Evolutionary conservation across 192 early-diverging fungal species (phyloP).

Genomic region (Spizellomyces sp.): DNA sequence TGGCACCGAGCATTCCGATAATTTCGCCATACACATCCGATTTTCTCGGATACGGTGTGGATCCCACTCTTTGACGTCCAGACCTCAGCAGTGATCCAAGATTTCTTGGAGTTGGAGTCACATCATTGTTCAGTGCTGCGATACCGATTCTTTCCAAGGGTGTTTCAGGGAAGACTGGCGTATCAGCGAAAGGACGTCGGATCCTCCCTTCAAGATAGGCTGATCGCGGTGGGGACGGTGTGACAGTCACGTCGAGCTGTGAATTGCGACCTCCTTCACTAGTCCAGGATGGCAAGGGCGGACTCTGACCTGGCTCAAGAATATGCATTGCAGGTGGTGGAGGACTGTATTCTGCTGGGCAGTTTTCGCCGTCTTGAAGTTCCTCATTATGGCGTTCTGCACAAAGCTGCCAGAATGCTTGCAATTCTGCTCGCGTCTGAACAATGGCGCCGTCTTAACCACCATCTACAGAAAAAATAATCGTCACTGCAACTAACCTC

Average conservation of each 20-base stretch:
- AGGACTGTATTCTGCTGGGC: neutral
- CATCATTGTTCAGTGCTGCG: neutral
- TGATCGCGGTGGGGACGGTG: constrained; percentile 5
- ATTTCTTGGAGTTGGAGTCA: neutral
- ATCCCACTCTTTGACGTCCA: neutral
- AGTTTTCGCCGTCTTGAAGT: too few relatives aligned
- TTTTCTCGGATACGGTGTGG: neutral
- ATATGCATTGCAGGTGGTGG: constrained; percentile 4
- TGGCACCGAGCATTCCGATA: constrained; percentile 2
- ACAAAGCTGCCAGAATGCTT: neutral
- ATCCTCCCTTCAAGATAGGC: neutral
- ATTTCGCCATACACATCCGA: neutral
- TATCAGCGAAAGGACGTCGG: neutral
- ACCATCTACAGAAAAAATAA: neutral
- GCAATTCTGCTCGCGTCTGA: too few relatives aligned
- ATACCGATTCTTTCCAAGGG: neutral
- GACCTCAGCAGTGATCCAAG: neutral
- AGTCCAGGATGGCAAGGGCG: constrained; percentile 1
- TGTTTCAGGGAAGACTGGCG: constrained; percentile 10
- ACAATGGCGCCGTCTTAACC: too few relatives aligned
- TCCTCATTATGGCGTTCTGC: neutral
- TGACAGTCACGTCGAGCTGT: neutral
- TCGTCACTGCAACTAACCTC: neutral
- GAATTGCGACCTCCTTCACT: constrained; percentile 3
- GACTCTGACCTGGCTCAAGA: constrained; percentile 1